A percentile compares a stretch with the other conserved stretches of the same genome.
Evolutionary conservation across 768 basidiomycete genomes (phyloP).

Genomic region (Pulveroboletus sp.): DNA sequence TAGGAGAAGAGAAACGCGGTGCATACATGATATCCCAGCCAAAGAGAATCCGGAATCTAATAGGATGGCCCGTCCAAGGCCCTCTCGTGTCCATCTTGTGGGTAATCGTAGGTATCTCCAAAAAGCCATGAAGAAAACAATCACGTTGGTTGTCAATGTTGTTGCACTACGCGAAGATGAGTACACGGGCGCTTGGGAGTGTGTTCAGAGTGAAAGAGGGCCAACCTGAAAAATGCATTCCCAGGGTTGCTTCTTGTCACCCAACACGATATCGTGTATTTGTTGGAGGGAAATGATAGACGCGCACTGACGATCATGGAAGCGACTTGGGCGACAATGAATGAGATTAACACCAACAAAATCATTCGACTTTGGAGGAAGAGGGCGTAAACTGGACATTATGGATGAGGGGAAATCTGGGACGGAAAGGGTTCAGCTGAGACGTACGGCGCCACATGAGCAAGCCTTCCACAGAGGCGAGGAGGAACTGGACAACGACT

Average conservation of each 20-base stretch:
- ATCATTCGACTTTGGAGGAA: constrained; percentile 10
- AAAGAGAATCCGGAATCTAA: constrained; percentile 16
- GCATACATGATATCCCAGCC: constrained; percentile 13
- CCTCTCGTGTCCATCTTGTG: neutral
- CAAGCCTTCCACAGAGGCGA: constrained; percentile 8
- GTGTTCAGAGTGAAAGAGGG: neutral
- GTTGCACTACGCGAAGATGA: constrained; percentile 8
- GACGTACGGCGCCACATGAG: constrained; percentile 22
- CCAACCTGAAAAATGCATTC: constrained; percentile 19
- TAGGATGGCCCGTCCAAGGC: constrained; percentile 7
- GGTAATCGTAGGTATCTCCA: constrained; percentile 18
- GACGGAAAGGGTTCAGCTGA: neutral
- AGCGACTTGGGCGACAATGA: constrained; percentile 7
- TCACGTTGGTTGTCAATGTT: constrained; percentile 13
- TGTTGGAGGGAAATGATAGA: constrained; percentile 6
- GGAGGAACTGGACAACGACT: constrained; percentile 8
- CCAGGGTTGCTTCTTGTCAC: constrained; percentile 9
- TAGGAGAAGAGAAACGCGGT: neutral
- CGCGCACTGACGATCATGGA: constrained; percentile 19
- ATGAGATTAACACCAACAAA: constrained; percentile 5
- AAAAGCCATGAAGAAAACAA: constrained; percentile 18
- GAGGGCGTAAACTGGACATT: constrained; percentile 17
- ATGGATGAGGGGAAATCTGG: neutral
- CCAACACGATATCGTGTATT: constrained; percentile 16
- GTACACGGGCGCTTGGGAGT: neutral